Percentiles rank a stretch among this genome's conserved stretches.
These are phyloP conservation scores for Malassezia japonica DNA, from an alignment of 1,284 basidiomycete genomes.

Conservation along the genomic window DNA sequence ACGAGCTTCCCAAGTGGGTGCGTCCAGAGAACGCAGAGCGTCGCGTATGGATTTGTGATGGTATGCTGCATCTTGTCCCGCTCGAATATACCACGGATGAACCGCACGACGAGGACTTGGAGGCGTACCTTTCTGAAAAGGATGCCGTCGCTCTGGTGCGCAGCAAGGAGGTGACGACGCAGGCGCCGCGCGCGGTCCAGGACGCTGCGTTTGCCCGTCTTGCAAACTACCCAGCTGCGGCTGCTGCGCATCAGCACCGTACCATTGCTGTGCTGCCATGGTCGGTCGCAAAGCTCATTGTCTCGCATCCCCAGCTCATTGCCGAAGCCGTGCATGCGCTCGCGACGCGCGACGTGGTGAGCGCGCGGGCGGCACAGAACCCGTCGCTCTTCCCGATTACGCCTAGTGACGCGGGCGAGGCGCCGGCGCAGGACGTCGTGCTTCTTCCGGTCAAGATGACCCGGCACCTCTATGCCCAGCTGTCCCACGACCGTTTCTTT, in stretches of 20 bases:
- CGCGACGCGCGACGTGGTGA: constrained; percentile 22
- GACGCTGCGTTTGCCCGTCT: constrained; percentile 24
- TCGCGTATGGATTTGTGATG: constrained; percentile 81
- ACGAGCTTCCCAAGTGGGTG: constrained; percentile 79
- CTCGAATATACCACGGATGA: constrained; percentile 55
- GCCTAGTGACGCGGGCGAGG: background rate
- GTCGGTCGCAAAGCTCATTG: constrained; percentile 65
- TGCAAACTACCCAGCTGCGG: constrained; percentile 54
- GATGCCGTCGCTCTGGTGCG: constrained; percentile 63
- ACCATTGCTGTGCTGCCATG: constrained; percentile 70
- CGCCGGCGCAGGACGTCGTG: constrained; percentile 2
- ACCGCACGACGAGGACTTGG: constrained; percentile 52
- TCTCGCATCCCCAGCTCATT: background rate
- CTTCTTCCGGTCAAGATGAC: constrained; percentile 26
- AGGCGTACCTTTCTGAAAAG: constrained; percentile 54
- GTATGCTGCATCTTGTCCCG: constrained; percentile 73
- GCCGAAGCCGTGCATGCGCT: constrained; percentile 14
- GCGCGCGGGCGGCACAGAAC: constrained; percentile 63
- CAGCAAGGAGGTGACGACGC: constrained; percentile 55
- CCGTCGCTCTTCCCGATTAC: constrained; percentile 63
- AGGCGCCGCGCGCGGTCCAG: constrained; percentile 49
- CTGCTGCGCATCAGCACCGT: constrained; percentile 54
- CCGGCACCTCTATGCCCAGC: constrained; percentile 63
- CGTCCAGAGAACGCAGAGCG: constrained; percentile 80
- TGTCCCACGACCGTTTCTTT: constrained; percentile 79